Evolutionary conservation across 768 basidiomycete genomes (phyloP), one percentile per base, ranked within the genome.

Genomic region (Termitomyces sp.): DNA sequence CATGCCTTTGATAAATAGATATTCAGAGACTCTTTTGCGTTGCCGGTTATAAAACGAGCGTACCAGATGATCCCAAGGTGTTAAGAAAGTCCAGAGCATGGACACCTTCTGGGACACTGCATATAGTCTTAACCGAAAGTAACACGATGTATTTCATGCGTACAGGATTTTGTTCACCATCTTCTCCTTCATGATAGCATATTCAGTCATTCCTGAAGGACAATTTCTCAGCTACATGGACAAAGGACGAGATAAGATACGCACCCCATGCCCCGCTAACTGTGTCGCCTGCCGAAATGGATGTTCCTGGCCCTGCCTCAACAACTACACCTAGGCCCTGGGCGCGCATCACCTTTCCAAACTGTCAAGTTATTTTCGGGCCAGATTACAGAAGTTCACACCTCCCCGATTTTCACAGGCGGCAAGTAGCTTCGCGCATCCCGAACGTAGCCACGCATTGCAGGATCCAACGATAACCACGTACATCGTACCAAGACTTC

Each of bases 401-500:
- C 78, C 71, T 82, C 87, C 36, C 86, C 87, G 62, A 94, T 87
- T 65, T 86, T 66, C 5, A 86, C 84, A 9, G 90, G 89, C 15
- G 82, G 81, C 16, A 90, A 50, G 66, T 93, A 92, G 63, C 83
- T 86, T 47, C 93, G 78, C 16, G 66, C 68, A 67, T 92, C 88
- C 60, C 81, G 82, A 51, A 98, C 66, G 80, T 89, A 97, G 13
- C 83, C 84, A 9, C 93, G 81, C 91, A 94, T 92, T 0, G 92
- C 91, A 20, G 94, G 93, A 65, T 97, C 94, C 62, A 97, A 69
- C 34, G 85, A 86, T 33, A 93, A 66, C 77, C 87, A 94, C 48
- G 86, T 84, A 57, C 90, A 84, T 68, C 84, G 81, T n/a, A 98
- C 83, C 47, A 95, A 75, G 8, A 85, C 84, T 60, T 88, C 77